These are phyloP conservation scores for Dioszegia hungarica DNA, from an alignment of 768 basidiomycete species.

Conservation along the genomic window DNA sequence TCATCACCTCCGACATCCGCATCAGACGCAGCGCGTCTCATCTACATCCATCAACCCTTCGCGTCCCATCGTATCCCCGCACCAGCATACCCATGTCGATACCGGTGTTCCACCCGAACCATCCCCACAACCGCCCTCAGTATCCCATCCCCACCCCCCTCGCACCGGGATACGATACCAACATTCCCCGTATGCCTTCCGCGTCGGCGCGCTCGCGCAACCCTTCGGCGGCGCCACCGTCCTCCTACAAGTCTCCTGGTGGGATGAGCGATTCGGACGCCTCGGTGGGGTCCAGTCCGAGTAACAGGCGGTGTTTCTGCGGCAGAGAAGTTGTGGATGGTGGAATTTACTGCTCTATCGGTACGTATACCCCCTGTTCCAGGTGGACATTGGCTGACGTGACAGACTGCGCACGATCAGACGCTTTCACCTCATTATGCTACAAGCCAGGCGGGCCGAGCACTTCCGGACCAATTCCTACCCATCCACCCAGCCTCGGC, in stretches of 20 bases:
- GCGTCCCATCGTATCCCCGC: not conserved
- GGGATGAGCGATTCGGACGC: constrained; percentile 30
- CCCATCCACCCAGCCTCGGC: constrained; percentile 11
- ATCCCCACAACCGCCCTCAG: constrained; percentile 33
- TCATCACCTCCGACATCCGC: not conserved
- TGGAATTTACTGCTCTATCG: constrained; percentile 41
- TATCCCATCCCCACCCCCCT: constrained; percentile 10
- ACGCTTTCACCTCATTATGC: constrained; percentile 46
- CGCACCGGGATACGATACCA: constrained; percentile 1
- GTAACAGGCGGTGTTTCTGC: constrained; percentile 32
- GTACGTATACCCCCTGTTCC: constrained; percentile 22
- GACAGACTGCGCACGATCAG: constrained; percentile 42
- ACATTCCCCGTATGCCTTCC: not conserved
- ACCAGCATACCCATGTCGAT: not conserved
- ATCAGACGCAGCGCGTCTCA: not conserved
- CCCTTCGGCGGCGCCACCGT: not conserved
- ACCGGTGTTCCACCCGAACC: constrained; percentile 34
- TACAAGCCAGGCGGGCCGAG: constrained; percentile 25
- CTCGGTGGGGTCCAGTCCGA: constrained; percentile 13
- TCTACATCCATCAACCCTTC: not conserved
- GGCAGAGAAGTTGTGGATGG: constrained; percentile 28
- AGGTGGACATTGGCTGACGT: not conserved
- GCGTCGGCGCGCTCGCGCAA: not conserved
- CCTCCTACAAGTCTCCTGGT: constrained; percentile 4
- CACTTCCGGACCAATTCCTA: not conserved